Conservation (phyloP, 2,329 filamentous ascomycete genomes). For the Alternaria hordeiaustralica region DNA sequence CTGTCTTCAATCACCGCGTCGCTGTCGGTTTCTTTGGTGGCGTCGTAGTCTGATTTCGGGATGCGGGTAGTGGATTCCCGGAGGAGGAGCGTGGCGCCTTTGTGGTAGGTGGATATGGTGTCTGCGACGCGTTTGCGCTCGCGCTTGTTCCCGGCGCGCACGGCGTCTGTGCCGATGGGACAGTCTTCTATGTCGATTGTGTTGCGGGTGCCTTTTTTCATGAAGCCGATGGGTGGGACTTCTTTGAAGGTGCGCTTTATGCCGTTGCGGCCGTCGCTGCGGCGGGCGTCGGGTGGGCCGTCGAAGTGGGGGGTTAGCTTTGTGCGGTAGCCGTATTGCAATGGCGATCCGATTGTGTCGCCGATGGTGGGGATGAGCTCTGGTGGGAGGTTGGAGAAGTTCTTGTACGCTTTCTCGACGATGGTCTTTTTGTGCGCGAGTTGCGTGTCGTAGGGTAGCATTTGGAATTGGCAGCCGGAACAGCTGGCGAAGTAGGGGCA, state of each 20-base stretch:
- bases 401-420: constrained; percentile 87
- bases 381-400: constrained; percentile 84
- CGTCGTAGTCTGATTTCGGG: constrained; percentile 51
- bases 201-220: constrained; percentile 77
- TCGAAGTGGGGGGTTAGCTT: constrained; percentile 98
- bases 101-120: constrained; percentile 74
- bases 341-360: constrained; percentile 87
- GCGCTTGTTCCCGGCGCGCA: constrained; percentile 77
- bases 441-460: constrained; percentile 89
- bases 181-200: constrained; percentile 97
- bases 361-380: constrained; percentile 76
- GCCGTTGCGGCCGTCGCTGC: constrained; percentile 57
- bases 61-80: constrained; percentile 82
- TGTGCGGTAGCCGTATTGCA: constrained; percentile 93
- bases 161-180: constrained; percentile 87
- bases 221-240: constrained; percentile 87
- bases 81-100: constrained; percentile 86
- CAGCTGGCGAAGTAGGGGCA: constrained; percentile 90
- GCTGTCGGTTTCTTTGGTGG: constrained; percentile 35
- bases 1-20: constrained; percentile 61
- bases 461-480: constrained; percentile 94
- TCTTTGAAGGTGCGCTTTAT: constrained; percentile 64
- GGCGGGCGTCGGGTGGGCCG: constrained; percentile 65
- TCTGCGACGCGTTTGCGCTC: constrained; percentile 78
- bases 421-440: constrained; percentile 83